A percentile compares a stretch with the other conserved stretches of the same genome.
These are phyloP conservation scores for Tulasnella sp. DNA, from an alignment of 768 basidiomycete genomes.

Conservation along the genomic window DNA sequence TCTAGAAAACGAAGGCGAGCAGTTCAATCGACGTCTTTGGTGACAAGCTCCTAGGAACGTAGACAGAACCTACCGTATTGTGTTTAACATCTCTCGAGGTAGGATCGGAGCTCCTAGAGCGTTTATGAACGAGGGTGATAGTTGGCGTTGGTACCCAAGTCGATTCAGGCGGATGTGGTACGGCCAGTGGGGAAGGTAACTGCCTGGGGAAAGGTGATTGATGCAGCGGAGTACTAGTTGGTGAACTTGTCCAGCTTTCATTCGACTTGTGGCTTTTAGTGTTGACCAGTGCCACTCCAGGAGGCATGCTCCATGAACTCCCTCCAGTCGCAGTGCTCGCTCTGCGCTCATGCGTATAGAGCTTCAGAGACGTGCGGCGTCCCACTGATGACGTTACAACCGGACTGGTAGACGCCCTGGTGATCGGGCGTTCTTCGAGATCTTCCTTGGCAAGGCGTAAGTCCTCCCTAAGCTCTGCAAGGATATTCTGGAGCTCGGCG, in stretches of 20 bases:
- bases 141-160: too few species aligned
- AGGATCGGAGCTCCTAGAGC: conserved; percentile 1
- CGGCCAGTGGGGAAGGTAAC: background rate
- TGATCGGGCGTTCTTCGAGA: conserved; percentile 57
- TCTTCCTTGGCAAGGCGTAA: conserved; percentile 57
- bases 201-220: background rate
- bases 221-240: background rate
- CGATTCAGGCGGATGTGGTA: too few species aligned
- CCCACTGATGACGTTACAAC: background rate
- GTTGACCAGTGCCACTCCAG: conserved; percentile 1
- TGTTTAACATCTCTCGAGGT: background rate
- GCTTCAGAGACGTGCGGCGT: background rate
- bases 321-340: conserved; percentile 1
- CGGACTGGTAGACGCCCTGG: conserved; percentile 15
- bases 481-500: conserved; percentile 59
- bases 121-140: background rate
- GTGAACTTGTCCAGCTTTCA: conserved; percentile 3
- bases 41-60: too few species aligned
- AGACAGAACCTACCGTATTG: background rate
- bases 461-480: conserved; percentile 71
- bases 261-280: conserved; percentile 5
- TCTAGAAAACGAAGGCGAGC: background rate
- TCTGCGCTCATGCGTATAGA: conserved; percentile 2
- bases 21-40: too few species aligned
- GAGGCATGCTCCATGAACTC: background rate